Evolutionary conservation across 2,329 filamentous ascomycete species (phyloP).

Genomic region (Apiospora saccharicola): DNA sequence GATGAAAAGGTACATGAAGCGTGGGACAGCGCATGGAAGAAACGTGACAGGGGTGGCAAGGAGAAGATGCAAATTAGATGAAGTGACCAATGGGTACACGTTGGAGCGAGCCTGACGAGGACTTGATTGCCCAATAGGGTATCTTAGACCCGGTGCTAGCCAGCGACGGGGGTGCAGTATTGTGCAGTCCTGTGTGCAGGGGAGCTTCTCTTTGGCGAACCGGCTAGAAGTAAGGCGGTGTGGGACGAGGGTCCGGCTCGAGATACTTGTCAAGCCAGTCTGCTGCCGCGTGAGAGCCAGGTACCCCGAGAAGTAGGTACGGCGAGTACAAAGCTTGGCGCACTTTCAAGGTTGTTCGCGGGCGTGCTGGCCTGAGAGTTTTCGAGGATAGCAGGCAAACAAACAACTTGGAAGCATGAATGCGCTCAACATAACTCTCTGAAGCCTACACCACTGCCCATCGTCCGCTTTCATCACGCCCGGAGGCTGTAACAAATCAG

Average conservation of each 20-base stretch:
- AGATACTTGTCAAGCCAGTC: slow-evolving; percentile 26
- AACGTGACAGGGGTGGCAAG: slow-evolving; percentile 55
- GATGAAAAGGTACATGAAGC: slow-evolving; percentile 40
- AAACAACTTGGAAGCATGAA: slow-evolving; percentile 21
- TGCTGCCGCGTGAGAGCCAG: slow-evolving; percentile 18
- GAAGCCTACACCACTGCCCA: slow-evolving; percentile 1
- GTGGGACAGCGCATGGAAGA: slow-evolving; percentile 59
- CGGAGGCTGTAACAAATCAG: slow-evolving; percentile 1
- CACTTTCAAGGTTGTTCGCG: slow-evolving; percentile 23
- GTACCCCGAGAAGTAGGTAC: slow-evolving; percentile 24
- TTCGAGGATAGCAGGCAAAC: slow-evolving; percentile 14
- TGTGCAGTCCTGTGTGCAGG: slow-evolving; percentile 27
- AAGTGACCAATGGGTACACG: slow-evolving; percentile 57
- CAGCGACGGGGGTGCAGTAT: slow-evolving; percentile 45
- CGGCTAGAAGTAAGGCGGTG: slow-evolving; percentile 42
- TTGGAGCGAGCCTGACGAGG: slow-evolving; percentile 48
- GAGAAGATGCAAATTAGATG: slow-evolving; percentile 56
- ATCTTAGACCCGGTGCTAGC: slow-evolving; percentile 56
- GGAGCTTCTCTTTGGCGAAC: slow-evolving; percentile 34
- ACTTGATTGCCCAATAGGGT: slow-evolving; percentile 59
- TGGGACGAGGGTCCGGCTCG: slow-evolving; percentile 33
- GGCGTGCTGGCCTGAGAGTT: slow-evolving; percentile 13
- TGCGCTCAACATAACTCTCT: slow-evolving; percentile 22
- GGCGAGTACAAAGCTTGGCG: slow-evolving; percentile 20
- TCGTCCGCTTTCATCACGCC: neutral